Evolutionary conservation across 2,329 filamentous ascomycete genomes (phyloP), one percentile per base, ranked within the genome.

Genomic region (Botrytis byssoidea): DNA sequence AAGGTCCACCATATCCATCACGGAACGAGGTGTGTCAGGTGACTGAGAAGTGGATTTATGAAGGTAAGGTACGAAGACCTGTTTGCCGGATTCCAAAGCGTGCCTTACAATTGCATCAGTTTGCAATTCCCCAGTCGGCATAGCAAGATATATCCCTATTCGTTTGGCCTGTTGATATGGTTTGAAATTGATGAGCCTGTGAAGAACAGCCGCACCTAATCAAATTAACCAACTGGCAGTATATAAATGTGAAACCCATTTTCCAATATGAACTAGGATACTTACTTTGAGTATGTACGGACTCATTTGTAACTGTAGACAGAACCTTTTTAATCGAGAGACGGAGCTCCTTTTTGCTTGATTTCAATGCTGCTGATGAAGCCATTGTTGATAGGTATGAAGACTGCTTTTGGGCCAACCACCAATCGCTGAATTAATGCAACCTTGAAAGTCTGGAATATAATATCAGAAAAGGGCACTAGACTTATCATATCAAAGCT

Each of bases 1-100:
- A 59, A 99, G 85, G 75, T 90, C 90, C 35, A 99, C 89, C 96
- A 99, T 98, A 80, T 98, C 94, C 96, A 99, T 99, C 71, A 96
- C 88, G 25, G 93, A 93, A 9, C 89, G 88, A 73, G 85, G 84
- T 42, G 81, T 78, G 25, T 79, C 77, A 63, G 78, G 71, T 63
- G 75, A 66, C 46, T 77, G 76, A n/a, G 73, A 83, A 74, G 84
- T 81, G 7, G 85, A 85, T 78, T 87, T 90, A 83, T 96, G 91
- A 70, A 97, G 91, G 81, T 96, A 98, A 0, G 96, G 96, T 66
- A 99, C 91, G 82, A 94, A 98, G 74, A 99, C 94, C 75, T 91
- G 86, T 83, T 98, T 99, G 57, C 93, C 93, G 5, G 86, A 83
- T 10, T 84, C 83, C 40, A 99, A 85, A 20, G 95, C 95, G 84